phyloP scores from a whole-genome alignment of 495 filamentous ascomycete genomes.

The Neurospora intermedia region DNA sequence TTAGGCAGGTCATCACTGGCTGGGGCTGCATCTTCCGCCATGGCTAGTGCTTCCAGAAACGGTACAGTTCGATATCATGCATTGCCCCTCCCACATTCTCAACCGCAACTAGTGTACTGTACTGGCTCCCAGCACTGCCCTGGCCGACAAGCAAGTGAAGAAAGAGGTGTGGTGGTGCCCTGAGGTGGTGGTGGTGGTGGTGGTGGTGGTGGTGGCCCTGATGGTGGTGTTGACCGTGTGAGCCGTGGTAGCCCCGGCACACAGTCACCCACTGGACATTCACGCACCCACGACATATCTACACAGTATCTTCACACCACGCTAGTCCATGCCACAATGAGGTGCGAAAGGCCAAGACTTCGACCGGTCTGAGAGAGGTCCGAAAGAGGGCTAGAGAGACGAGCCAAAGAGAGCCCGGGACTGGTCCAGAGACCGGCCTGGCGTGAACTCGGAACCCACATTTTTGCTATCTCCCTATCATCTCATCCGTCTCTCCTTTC shows the following conservation, averaged over 20 bases:
- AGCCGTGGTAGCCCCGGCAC: not conserved
- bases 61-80: constrained; percentile 3
- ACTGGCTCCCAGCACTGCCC: not conserved
- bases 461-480: not conserved
- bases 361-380: not conserved
- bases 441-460: not conserved
- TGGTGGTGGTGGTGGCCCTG: not conserved
- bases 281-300: not conserved
- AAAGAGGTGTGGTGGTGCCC: not conserved
- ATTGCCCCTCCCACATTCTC: constrained; percentile 1
- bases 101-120: not conserved
- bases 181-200: not conserved
- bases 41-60: constrained; percentile 14
- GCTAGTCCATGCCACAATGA: not conserved
- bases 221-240: not conserved
- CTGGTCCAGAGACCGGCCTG: not conserved
- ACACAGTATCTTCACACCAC: not conserved
- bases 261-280: not conserved
- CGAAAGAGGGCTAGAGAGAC: not conserved
- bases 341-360: not conserved
- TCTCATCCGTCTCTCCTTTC: not conserved
- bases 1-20: constrained; percentile 26
- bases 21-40: constrained; percentile 21
- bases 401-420: not conserved
- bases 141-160: not conserved